Percentiles rank a stretch among this genome's conserved stretches.
Conservation (phyloP, 805 yeast species). For the Cyberlindnera americana region DNA sequence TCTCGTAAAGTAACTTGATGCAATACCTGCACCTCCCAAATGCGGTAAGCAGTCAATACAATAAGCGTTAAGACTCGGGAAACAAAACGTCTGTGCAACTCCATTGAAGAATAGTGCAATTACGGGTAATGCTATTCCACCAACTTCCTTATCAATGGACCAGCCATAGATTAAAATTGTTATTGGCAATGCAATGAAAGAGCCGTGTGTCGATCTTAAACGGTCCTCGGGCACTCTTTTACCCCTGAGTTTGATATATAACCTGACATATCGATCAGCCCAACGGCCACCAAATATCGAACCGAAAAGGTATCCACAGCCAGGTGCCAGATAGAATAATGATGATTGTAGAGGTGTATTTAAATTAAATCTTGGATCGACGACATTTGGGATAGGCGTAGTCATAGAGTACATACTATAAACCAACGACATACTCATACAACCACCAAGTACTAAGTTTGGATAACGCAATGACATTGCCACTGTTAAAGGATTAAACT, state of each 20-base stretch:
- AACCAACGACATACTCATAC: slow-evolving; percentile 39
- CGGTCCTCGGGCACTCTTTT: slow-evolving; percentile 50
- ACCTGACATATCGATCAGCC: slow-evolving; percentile 46
- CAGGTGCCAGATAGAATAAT: slow-evolving; percentile 53
- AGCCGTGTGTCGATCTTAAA: slow-evolving; percentile 36
- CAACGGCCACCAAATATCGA: slow-evolving; percentile 48
- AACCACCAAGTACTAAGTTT: slow-evolving; percentile 40
- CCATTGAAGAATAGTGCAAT: slow-evolving; percentile 45
- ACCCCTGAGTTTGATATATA: slow-evolving; percentile 36
- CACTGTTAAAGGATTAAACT: slow-evolving; percentile 45
- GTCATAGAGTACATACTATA: slow-evolving; percentile 48
- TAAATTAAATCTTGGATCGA: slow-evolving; percentile 50
- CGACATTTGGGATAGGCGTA: slow-evolving; percentile 52
- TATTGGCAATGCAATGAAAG: slow-evolving; percentile 40
- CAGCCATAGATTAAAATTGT: slow-evolving; percentile 38
- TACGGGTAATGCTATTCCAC: slow-evolving; percentile 53
- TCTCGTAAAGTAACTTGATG: slow-evolving; percentile 47
- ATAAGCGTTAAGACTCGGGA: slow-evolving; percentile 52
- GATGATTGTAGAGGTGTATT: slow-evolving; percentile 46
- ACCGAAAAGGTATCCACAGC: slow-evolving; percentile 47
- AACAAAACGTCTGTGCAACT: slow-evolving; percentile 45
- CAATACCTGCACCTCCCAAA: slow-evolving; percentile 51
- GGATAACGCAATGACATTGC: slow-evolving; percentile 39
- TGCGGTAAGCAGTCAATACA: slow-evolving; percentile 55
- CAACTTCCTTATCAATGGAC: slow-evolving; percentile 36